phyloP scores from a whole-genome alignment of 495 filamentous ascomycete species.

The Oidiodendron maius region DNA sequence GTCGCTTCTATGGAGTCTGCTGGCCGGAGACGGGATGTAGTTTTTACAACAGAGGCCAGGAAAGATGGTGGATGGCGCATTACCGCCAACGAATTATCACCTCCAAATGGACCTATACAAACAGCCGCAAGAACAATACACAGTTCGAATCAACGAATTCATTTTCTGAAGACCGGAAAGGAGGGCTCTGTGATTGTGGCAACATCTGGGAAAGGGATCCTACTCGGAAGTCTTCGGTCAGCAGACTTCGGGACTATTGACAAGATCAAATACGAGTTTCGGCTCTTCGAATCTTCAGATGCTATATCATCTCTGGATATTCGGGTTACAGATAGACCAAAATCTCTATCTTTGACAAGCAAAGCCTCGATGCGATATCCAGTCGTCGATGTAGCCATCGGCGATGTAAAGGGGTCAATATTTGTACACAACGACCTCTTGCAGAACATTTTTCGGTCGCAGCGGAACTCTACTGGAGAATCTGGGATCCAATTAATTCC shows the following conservation, averaged over 20 bases:
- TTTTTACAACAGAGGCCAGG: conserved; percentile 33
- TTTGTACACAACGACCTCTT: conserved; percentile 71
- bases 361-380: conserved; percentile 25
- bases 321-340: conserved; percentile 24
- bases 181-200: conserved; percentile 30
- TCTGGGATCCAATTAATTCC: conserved; percentile 18
- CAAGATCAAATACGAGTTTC: conserved; percentile 41
- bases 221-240: conserved; percentile 30
- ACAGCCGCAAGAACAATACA: conserved; percentile 22
- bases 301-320: conserved; percentile 54
- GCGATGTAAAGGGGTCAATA: conserved; percentile 67
- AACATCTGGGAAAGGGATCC: conserved; percentile 29
- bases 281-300: conserved; percentile 44
- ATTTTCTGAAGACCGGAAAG: conserved; percentile 19
- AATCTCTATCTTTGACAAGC: conserved; percentile 24
- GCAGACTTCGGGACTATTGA: conserved; percentile 24
- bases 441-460: conserved; percentile 36
- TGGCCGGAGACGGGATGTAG: conserved; percentile 31
- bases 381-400: conserved; percentile 64
- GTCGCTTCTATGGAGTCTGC: conserved; percentile 34
- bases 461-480: conserved; percentile 1
- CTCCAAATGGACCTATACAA: conserved; percentile 18
- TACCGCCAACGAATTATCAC: conserved; percentile 29
- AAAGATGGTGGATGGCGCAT: conserved; percentile 32
- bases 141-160: conserved; percentile 17